Base-by-base conservation (phyloP, 176 grass and related monocot species). In the Poa annua region DNA sequence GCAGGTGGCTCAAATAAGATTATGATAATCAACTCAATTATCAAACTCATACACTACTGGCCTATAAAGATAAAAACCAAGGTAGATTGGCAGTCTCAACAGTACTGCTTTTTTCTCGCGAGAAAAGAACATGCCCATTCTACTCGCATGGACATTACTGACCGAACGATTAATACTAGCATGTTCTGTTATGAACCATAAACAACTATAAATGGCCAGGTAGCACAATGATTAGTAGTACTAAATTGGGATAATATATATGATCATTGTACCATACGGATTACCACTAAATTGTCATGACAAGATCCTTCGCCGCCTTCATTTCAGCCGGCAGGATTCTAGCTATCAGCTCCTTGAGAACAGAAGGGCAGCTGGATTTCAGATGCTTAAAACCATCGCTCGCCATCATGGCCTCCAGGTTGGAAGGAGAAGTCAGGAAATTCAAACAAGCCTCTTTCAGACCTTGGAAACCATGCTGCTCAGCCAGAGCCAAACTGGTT, bases 301-400 rank as follows among this genome's bases (percentile, higher is more conserved):
- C 34, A 69, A 69, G 36, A 42, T 41, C 66, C 66, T 70, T 44
- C 2, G 38, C 10, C 20, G 20, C 36, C 11, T 70, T 70, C 20
- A 11, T 11, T 24, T 70, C 66, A 44, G 66, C 11, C 11, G 38
- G 66, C 10, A 70, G 38, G 0, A 11, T 44, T 70, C 66, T 22
- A 6, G 38, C 66, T 70, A 70, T 44, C 41, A 70, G 38, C 66
- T 70, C 66, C 20, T 24, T 70, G 38, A 70, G 5, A 70, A 70
- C 66, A 12, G 66, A 70, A 11, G 66, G 66, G n/a, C 66, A 70
- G 5, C 66, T 44, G 38, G 66, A 70, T 41, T 70, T 70, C 38
- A 70, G 66, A 70, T 70, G 66, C 60, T 63, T 11, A 63, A 29
- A 63, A 32, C 60, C 12, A 0, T 32, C 25, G 2, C 12, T 63